phyloP scores from a whole-genome alignment of 2,329 filamentous ascomycete species.

The Chaetomiaceae sp. region DNA sequence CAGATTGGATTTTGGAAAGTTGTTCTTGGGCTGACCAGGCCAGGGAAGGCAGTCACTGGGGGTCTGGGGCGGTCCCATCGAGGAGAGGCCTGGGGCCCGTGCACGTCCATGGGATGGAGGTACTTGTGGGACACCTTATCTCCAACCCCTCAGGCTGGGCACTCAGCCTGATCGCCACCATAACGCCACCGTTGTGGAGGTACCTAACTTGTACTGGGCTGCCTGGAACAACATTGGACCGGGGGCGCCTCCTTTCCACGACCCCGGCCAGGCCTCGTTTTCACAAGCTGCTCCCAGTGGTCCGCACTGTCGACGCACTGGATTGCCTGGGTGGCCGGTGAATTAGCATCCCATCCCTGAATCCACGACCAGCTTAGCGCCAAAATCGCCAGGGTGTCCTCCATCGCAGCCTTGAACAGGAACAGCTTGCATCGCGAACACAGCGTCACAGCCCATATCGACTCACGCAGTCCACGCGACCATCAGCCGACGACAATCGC shows the following conservation, averaged over 20 bases:
- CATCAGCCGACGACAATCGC: constrained; percentile 7
- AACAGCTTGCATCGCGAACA: constrained; percentile 11
- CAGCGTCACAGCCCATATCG: constrained; percentile 3
- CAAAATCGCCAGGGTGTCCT: constrained; percentile 27
- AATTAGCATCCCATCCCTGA: constrained; percentile 2
- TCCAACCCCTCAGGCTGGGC: constrained; percentile 5
- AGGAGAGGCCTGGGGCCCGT: constrained; percentile 10
- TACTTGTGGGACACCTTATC: constrained; percentile 18
- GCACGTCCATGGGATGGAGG: not conserved
- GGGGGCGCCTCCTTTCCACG: constrained; percentile 10
- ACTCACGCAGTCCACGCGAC: not conserved
- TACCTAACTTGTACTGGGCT: constrained; percentile 15
- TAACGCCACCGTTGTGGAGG: not conserved
- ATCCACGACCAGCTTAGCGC: constrained; percentile 5
- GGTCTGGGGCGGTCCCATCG: constrained; percentile 4
- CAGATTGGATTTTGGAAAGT: constrained; percentile 30
- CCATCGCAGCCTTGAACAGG: constrained; percentile 13
- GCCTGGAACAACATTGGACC: constrained; percentile 25
- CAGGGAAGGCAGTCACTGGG: constrained; percentile 21
- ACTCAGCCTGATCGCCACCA: constrained; percentile 1
- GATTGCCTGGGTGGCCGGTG: not conserved
- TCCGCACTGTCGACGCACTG: not conserved
- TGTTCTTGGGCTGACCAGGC: constrained; percentile 25
- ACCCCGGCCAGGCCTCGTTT: constrained; percentile 1
- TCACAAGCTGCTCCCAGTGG: constrained; percentile 7